Evolutionary conservation across 495 filamentous ascomycete species (phyloP), one percentile per base, ranked within the genome.

Genomic region (Oidiodendron maius): DNA sequence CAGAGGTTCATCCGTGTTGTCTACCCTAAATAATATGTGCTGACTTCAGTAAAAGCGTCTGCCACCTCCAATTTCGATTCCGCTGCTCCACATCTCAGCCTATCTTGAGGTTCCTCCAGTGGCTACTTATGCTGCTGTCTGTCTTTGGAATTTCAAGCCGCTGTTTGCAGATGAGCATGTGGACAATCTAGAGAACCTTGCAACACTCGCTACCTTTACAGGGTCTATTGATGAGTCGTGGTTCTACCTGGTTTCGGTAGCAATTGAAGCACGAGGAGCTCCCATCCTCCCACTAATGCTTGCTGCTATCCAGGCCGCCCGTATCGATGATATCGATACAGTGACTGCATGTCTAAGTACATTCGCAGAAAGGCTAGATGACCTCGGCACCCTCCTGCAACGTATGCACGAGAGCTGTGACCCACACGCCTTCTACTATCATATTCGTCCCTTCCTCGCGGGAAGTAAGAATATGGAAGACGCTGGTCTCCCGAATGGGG

Each of bases 401-500:
- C 82, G 84, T 40, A 91, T 98, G 84, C 82, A 96, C 61, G 93
- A 97, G 57, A 82, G 80, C 57, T 97, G 93, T 63, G 89, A 95
- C 59, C 89, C 91, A 0, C 83, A 87, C 56, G 81, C 93, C 45
- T 99, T 99, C 68, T 96, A 96, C 64, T 80, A 95, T 64, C 82
- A 81, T 34, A 91, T 99, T 55, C 81, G 93, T 16, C 94, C 93
- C 0, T 97, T 95, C 64, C 77, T 99, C 3, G 91, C 93, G 6
- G 93, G 93, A 4, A 88, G 87, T 61, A 95, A 95, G 74, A 96
- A 96, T 61, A 99, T 99, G 93, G 81, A 72, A 24, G 88, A 89
- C 42, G 93, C 91, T 0, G 93, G 93, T 0, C 68, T 99, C 4
- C 90, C 94, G 0, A 74, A 82, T 53, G 93, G 93, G 0, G 80